Evolutionary conservation across 352 stramenopile genomes (phyloP).

Genomic region (Phytophthora sansomeana): DNA sequence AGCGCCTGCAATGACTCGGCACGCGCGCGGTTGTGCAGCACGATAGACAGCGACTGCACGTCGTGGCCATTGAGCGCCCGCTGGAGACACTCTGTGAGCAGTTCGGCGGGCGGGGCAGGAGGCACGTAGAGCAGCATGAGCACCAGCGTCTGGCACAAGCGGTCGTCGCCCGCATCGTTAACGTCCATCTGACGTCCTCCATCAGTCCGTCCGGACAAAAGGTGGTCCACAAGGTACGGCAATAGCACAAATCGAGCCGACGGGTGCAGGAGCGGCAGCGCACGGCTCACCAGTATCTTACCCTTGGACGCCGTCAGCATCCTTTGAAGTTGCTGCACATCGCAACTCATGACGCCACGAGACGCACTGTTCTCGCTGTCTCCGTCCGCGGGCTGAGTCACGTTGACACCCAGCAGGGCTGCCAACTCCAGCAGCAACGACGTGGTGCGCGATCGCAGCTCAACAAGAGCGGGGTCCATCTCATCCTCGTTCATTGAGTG

Average conservation of each 20-base stretch:
- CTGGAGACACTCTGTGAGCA: conserved; percentile 73
- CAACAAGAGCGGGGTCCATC: conserved; percentile 76
- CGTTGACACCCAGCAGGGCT: conserved; percentile 61
- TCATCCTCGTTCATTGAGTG: conserved; percentile 76
- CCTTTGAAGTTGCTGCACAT: conserved; percentile 59
- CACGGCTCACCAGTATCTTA: conserved; percentile 79
- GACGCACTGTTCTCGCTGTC: conserved; percentile 16
- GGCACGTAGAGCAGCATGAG: conserved; percentile 84
- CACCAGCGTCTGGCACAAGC: conserved; percentile 82
- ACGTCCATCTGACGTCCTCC: conserved; percentile 37
- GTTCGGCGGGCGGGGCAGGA: conserved; percentile 66
- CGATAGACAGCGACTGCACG: conserved; percentile 60
- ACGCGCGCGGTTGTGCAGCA: conserved; percentile 81
- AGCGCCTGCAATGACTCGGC: conserved; percentile 79
- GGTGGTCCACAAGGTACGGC: conserved; percentile 67
- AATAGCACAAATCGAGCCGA: conserved; percentile 83
- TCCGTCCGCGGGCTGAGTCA: conserved; percentile 28
- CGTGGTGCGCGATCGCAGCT: conserved; percentile 75
- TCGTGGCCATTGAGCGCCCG: conserved; percentile 67
- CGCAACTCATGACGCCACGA: conserved; percentile 48
- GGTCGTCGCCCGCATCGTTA: conserved; percentile 58
- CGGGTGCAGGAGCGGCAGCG: conserved; percentile 79
- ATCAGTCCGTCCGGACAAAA: conserved; percentile 60
- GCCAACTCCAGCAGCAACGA: conserved; percentile 76
- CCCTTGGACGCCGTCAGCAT: conserved; percentile 74